Percentiles rank a stretch among this genome's conserved stretches.
Conservation (phyloP, 2,329 filamentous ascomycete genomes). For the Microcera coccophila region DNA sequence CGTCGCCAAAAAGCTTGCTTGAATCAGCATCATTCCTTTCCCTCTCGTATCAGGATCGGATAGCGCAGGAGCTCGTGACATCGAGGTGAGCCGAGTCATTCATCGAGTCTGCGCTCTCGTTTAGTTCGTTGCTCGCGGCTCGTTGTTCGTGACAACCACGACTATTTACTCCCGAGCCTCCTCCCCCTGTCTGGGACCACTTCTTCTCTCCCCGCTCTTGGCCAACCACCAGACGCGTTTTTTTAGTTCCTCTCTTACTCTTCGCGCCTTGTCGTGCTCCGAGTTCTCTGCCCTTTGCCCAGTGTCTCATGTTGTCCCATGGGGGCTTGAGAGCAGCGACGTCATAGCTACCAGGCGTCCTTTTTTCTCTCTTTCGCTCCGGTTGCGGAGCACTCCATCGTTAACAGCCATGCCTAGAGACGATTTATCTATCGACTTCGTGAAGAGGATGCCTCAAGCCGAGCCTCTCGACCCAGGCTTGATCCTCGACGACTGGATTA, state of each 20-base stretch:
- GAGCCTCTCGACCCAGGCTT: slow-evolving; percentile 62
- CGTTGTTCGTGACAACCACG: slow-evolving; percentile 32
- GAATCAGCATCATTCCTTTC: neutral
- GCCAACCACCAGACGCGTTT: slow-evolving; percentile 21
- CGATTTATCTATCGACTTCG: slow-evolving; percentile 68
- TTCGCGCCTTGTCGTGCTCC: slow-evolving; percentile 4
- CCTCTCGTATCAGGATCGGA: neutral
- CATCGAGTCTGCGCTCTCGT: slow-evolving; percentile 26
- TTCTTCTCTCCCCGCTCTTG: slow-evolving; percentile 20
- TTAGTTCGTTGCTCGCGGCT: slow-evolving; percentile 3
- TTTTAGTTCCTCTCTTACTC: slow-evolving; percentile 10
- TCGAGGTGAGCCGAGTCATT: slow-evolving; percentile 33
- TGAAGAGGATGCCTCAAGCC: slow-evolving; percentile 60
- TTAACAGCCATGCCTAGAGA: slow-evolving; percentile 70
- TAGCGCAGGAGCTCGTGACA: slow-evolving; percentile 20
- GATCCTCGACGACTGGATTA: slow-evolving; percentile 75
- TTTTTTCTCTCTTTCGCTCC: slow-evolving; percentile 18
- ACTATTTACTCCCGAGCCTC: slow-evolving; percentile 20
- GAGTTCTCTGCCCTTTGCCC: slow-evolving; percentile 13
- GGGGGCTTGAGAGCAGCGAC: slow-evolving; percentile 18
- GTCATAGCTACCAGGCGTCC: no score
- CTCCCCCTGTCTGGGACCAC: slow-evolving; percentile 21
- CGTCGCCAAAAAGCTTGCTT: no score
- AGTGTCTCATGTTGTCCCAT: slow-evolving; percentile 17
- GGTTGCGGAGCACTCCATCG: slow-evolving; percentile 26